Percentiles rank a stretch among this genome's conserved stretches.
phyloP scores from a whole-genome alignment of 2,329 filamentous ascomycete species.

The Zymoseptoria passerinii region DNA sequence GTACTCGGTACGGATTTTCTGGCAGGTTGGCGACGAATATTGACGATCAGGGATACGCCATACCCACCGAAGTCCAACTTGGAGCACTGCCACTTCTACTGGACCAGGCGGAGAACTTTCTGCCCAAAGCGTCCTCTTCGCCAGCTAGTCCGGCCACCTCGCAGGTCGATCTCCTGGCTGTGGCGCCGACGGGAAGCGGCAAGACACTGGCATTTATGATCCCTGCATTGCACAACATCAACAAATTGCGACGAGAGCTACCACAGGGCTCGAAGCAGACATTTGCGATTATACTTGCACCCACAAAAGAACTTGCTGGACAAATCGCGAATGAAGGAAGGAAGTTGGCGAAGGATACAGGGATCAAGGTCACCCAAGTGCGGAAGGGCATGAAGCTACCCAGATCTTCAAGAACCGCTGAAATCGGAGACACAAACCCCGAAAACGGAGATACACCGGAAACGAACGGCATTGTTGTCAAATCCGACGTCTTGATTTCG shows the following conservation, averaged over 20 bases:
- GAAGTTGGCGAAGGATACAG: constrained; percentile 70
- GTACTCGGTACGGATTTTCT: constrained; percentile 63
- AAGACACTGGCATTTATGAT: constrained; percentile 93
- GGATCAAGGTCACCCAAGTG: constrained; percentile 72
- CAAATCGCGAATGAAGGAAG: constrained; percentile 61
- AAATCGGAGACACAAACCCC: constrained; percentile 31
- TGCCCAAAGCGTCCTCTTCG: constrained; percentile 28
- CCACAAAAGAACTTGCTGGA: constrained; percentile 43
- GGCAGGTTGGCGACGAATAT: constrained; percentile 69
- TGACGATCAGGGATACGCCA: constrained; percentile 69
- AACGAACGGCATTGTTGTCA: constrained; percentile 47
- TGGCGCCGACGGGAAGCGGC: constrained; percentile 91
- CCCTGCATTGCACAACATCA: constrained; percentile 69
- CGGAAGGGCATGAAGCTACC: constrained; percentile 69
- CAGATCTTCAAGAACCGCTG: constrained; percentile 34
- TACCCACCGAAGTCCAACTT: constrained; percentile 91
- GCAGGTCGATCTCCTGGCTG: constrained; percentile 66
- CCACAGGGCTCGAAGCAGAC: constrained; percentile 14
- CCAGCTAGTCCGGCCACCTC: constrained; percentile 19
- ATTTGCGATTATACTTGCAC: constrained; percentile 40
- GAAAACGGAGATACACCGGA: constrained; percentile 22
- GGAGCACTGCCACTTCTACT: constrained; percentile 74
- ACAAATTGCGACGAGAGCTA: constrained; percentile 25
- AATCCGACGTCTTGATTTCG: constrained; percentile 70
- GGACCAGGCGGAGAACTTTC: constrained; percentile 40